Evolutionary conservation across 108 stramenopile species (phyloP).

Genomic region (Skeletonema potamos): DNA sequence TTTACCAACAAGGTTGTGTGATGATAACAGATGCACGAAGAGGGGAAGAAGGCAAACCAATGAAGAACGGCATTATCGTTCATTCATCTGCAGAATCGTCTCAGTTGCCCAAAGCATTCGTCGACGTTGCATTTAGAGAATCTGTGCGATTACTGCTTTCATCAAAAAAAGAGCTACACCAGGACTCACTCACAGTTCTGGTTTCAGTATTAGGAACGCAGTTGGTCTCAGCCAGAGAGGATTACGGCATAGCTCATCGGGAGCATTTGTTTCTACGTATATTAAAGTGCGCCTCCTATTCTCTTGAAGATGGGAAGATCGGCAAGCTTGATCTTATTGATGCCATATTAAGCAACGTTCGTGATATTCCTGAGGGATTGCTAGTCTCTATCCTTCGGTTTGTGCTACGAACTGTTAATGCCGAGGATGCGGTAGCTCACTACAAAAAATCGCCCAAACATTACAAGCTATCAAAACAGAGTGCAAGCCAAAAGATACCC

Average conservation of each 20-base stretch:
- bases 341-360: conserved; percentile 31
- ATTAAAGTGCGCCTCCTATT: conserved; percentile 11
- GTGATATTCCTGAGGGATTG: conserved; percentile 37
- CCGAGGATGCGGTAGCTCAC: conserved; percentile 35
- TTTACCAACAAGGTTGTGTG: conserved; percentile 15
- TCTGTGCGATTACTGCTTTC: conserved; percentile 27
- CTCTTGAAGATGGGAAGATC: conserved; percentile 2
- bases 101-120: conserved; percentile 25
- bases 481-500: not conserved
- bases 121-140: conserved; percentile 35
- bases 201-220: conserved; percentile 21
- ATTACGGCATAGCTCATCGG: conserved; percentile 25
- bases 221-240: conserved; percentile 21
- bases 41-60: not conserved
- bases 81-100: conserved; percentile 5
- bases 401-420: conserved; percentile 25
- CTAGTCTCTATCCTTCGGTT: conserved; percentile 43
- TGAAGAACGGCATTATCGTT: conserved; percentile 20
- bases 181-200: conserved; percentile 24
- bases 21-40: conserved; percentile 7
- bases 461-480: not conserved
- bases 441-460: conserved; percentile 12
- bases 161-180: conserved; percentile 1
- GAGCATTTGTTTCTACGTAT: conserved; percentile 23
- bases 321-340: conserved; percentile 32